Conservation (phyloP, 805 yeast species). For the Candida nanaspora region DNA sequence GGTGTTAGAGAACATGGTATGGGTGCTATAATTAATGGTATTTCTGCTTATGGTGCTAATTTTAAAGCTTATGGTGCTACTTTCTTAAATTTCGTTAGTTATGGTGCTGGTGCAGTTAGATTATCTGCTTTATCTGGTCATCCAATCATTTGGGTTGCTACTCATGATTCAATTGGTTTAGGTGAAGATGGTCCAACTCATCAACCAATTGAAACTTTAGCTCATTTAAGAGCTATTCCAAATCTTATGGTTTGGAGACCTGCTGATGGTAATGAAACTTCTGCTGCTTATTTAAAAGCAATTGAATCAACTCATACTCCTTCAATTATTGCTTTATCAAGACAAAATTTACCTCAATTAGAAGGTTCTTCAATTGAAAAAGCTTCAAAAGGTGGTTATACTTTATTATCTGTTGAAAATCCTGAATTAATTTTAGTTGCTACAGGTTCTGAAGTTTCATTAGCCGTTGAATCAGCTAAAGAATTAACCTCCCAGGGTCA, state of each 20-base stretch:
- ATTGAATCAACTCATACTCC: slow-evolving; percentile 59
- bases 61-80: slow-evolving; percentile 93
- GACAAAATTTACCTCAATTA: slow-evolving; percentile 90
- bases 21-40: slow-evolving; percentile 98
- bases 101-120: slow-evolving; percentile 85
- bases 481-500: slow-evolving; percentile 55
- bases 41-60: slow-evolving; percentile 83
- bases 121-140: slow-evolving; percentile 77
- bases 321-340: slow-evolving; percentile 66
- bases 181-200: slow-evolving; percentile 96
- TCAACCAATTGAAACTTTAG: slow-evolving; percentile 85
- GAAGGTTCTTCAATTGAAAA: slow-evolving; percentile 88
- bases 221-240: slow-evolving; percentile 81
- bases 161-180: slow-evolving; percentile 84
- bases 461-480: slow-evolving; percentile 80
- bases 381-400: slow-evolving; percentile 94
- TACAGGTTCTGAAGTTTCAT: slow-evolving; percentile 90
- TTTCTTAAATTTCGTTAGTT: slow-evolving; percentile 85
- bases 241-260: slow-evolving; percentile 87
- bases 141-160: slow-evolving; percentile 82
- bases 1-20: slow-evolving; percentile 99
- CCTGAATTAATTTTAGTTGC: slow-evolving; percentile 76
- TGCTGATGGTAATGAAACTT: slow-evolving; percentile 84
- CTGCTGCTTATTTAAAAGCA: slow-evolving; percentile 74
- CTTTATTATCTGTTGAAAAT: slow-evolving; percentile 47